A percentile compares a stretch with the other conserved stretches of the same genome.
phyloP scores from a whole-genome alignment of 2,329 filamentous ascomycete species.

The Aspergillus sp. region DNA sequence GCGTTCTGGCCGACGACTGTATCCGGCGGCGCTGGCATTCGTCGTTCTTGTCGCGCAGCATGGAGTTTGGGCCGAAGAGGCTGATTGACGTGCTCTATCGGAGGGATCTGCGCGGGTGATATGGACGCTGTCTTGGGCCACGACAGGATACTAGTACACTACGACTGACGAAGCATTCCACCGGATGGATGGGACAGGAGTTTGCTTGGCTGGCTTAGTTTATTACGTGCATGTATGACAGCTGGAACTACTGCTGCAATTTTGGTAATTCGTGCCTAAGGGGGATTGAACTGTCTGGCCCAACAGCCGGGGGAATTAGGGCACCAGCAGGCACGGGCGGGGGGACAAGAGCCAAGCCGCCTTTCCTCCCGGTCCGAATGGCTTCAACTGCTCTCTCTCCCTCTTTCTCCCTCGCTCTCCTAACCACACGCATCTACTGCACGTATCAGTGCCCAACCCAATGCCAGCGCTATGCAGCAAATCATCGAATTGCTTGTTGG shows the following conservation, averaged over 20 bases:
- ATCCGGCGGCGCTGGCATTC: constrained; percentile 69
- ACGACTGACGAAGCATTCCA: too few species aligned
- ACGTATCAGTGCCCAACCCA: constrained; percentile 36
- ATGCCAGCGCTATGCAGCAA: constrained; percentile 24
- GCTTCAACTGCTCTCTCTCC: neutral
- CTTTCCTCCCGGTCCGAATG: neutral
- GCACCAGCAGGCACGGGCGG: too few species aligned
- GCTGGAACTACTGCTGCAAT: too few species aligned
- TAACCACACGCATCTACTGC: too few species aligned
- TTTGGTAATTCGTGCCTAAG: too few species aligned
- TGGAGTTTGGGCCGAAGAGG: constrained; percentile 54
- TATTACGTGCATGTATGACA: neutral
- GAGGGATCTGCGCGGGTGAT: constrained; percentile 26
- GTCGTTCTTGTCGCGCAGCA: constrained; percentile 44
- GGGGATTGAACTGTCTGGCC: too few species aligned
- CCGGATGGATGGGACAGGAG: too few species aligned
- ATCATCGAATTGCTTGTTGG: constrained; percentile 18
- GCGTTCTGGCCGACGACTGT: constrained; percentile 81
- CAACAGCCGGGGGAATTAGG: too few species aligned
- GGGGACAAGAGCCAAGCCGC: too few species aligned
- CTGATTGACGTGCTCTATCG: constrained; percentile 57
- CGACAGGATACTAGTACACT: constrained; percentile 1
- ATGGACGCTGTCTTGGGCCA: neutral
- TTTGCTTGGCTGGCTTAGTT: too few species aligned
- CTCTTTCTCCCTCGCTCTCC: neutral